Base-by-base conservation (phyloP, 352 stramenopile genomes). In the Globisporangium emineosum region DNA sequence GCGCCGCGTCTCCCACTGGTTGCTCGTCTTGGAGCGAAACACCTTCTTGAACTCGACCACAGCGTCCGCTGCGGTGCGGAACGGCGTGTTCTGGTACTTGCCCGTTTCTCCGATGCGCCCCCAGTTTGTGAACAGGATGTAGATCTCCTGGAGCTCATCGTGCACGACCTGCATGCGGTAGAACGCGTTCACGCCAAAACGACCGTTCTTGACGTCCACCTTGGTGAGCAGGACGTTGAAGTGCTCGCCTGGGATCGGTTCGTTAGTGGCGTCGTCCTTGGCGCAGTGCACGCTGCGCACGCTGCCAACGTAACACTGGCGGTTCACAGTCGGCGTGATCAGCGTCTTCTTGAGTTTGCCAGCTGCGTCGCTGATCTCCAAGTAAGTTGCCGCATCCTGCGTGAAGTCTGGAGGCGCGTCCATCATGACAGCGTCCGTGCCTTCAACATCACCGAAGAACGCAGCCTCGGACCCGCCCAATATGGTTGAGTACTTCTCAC, bases 61-160 rank as follows among this genome's bases (percentile, higher is more conserved):
- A 0, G 79, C 83, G n/a, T 88, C 78, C 0, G 71, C 67, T 29
- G 70, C 65, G 5, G 77, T 67, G 45, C 80, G 73, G 64, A 90
- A 89, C 7, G 81, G 81, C 5, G 81, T 90, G 65, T 90, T 88
- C 64, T 90, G 83, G 55, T 85, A 90, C 62, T 91, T 89, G 45
- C 82, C 82, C 9, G 59, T 69, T 52, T 90, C 82, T 12, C 78
- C 82, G 45, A 91, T 88, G 3, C 82, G 76, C 0, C 82, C 82
- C 82, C 82, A 91, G 63, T 95, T 94, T 5, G 80, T 88, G 60
- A 91, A 90, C 29, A 91, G 69, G 2, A 91, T 70, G 61, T 77
- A 90, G 8, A 90, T 77, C 13, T 74, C 72, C 62, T 90, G 83
- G 25, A 89, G 74, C 40, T 79, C 57, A 40, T 92, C 79, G 25